Conservation (phyloP, 805 yeast genomes). For the Teunomyces lycoperdinae region DNA sequence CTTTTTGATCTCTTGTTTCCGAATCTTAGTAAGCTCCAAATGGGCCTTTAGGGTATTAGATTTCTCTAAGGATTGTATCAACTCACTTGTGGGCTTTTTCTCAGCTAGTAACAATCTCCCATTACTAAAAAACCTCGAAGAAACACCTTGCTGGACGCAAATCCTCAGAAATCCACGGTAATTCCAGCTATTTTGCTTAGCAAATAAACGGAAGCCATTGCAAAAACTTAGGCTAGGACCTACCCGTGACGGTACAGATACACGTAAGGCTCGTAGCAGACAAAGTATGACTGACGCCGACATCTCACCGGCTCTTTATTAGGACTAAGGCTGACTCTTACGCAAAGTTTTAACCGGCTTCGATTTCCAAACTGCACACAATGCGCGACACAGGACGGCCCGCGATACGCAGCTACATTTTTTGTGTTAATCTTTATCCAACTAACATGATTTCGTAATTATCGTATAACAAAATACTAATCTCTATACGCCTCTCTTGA, state of each 20-base stretch:
- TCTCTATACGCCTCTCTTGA: slow-evolving; percentile 41
- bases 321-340: background rate
- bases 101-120: background rate
- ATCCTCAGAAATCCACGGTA: background rate
- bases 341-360: background rate
- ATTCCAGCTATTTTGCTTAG: background rate
- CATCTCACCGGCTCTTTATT: background rate
- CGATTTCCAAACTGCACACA: background rate
- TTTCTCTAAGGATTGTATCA: slow-evolving; percentile 3
- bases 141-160: background rate
- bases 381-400: too few species aligned
- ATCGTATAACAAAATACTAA: background rate
- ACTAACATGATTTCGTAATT: background rate
- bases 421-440: too few species aligned
- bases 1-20: slow-evolving; percentile 21
- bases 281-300: background rate
- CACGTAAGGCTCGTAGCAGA: slow-evolving; percentile 1
- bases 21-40: slow-evolving; percentile 25
- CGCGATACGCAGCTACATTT: too few species aligned
- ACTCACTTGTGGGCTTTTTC: background rate
- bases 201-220: background rate
- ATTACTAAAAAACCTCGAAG: background rate
- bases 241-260: background rate
- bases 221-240: background rate
- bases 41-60: slow-evolving; percentile 23